Conservation (phyloP, 345 rosid genomes). For the Camelina hispida region DNA sequence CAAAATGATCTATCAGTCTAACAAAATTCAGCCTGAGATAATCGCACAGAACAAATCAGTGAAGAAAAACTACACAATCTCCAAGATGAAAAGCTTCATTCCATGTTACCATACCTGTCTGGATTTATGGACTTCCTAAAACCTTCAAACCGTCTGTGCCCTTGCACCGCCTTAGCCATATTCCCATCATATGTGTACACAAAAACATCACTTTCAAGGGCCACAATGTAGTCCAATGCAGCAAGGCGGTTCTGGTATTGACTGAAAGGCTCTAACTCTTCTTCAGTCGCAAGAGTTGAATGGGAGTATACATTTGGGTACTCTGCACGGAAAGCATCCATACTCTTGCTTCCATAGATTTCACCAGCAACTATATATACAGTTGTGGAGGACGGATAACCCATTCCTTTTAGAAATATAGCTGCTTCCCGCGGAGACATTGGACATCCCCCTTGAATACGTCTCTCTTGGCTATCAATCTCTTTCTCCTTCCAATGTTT, state of each 20-base stretch:
- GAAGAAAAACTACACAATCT: background rate
- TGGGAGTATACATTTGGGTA: conserved; percentile 87
- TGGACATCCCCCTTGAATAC: conserved; percentile 90
- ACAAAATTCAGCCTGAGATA: conserved; percentile 72
- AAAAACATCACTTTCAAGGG: conserved; percentile 93
- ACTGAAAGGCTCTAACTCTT: conserved; percentile 76
- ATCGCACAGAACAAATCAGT: conserved; percentile 29
- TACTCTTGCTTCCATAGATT: conserved; percentile 78
- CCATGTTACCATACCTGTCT: conserved; percentile 57
- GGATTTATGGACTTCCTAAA: conserved; percentile 86
- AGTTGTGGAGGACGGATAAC: conserved; percentile 82
- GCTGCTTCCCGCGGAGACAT: conserved; percentile 99
- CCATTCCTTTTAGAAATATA: conserved; percentile 89
- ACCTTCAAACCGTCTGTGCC: conserved; percentile 86
- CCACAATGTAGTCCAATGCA: conserved; percentile 87
- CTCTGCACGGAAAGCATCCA: conserved; percentile 72
- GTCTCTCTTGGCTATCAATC: conserved; percentile 65
- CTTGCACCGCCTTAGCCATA: conserved; percentile 99
- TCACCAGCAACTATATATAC: conserved; percentile 92
- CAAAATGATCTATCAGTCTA: conserved; percentile 70
- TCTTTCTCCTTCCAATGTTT: conserved; percentile 99
- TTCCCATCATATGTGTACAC: conserved; percentile 93
- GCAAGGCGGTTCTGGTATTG: conserved; percentile 90
- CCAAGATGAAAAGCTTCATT: background rate
- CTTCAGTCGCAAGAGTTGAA: conserved; percentile 75